These are phyloP conservation scores for Pseudogymnoascus sp. DNA, from an alignment of 2,329 filamentous ascomycete genomes.

Conservation along the genomic window DNA sequence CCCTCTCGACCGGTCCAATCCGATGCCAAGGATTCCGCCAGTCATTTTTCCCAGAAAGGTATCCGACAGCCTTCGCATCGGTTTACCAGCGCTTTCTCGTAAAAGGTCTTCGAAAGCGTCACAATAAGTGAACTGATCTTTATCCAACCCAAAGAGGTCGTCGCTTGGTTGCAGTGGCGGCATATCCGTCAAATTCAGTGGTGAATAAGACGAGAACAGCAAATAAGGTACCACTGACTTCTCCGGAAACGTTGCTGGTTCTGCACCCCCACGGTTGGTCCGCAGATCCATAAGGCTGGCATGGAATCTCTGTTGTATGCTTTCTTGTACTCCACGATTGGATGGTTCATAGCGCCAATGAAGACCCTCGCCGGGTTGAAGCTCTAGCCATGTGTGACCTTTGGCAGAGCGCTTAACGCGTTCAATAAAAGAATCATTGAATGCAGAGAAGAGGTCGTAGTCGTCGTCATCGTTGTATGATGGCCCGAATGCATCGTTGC, in stretches of 20 bases:
- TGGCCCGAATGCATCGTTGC: background rate
- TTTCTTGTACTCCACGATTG: background rate
- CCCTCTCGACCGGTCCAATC: background rate
- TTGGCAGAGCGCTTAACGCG: background rate
- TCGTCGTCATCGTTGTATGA: slow-evolving; percentile 3
- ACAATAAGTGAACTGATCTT: slow-evolving; percentile 22
- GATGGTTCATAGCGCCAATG: background rate
- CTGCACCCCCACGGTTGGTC: background rate
- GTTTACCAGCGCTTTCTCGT: slow-evolving; percentile 13
- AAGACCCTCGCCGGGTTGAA: background rate
- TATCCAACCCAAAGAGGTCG: background rate
- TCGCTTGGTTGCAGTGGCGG: background rate
- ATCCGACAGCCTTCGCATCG: background rate
- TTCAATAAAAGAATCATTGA: background rate
- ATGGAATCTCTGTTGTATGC: background rate
- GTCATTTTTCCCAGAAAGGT: background rate
- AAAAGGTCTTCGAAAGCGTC: slow-evolving; percentile 29
- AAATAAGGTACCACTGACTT: slow-evolving; percentile 28
- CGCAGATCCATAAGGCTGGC: background rate
- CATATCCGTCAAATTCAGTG: slow-evolving; percentile 19
- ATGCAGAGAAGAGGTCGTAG: slow-evolving; percentile 6
- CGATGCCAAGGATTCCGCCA: background rate
- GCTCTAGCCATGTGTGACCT: background rate
- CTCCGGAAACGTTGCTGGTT: slow-evolving; percentile 11
- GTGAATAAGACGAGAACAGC: slow-evolving; percentile 29